Percentiles rank a stretch among this genome's conserved stretches.
phyloP scores from a whole-genome alignment of 2,329 filamentous ascomycete species.

The Alternaria novae-zelandiae region DNA sequence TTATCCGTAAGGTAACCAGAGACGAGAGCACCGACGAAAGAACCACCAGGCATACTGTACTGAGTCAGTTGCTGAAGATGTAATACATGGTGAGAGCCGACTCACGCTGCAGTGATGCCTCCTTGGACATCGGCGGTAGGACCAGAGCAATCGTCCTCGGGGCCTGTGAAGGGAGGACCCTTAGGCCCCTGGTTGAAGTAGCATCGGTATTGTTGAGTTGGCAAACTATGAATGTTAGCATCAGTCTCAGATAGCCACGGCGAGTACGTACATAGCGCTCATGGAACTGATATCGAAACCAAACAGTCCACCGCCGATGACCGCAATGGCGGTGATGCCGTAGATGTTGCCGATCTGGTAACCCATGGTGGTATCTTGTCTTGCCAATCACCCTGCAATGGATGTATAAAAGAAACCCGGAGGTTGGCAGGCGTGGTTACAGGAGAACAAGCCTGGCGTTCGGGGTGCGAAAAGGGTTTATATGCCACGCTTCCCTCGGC shows the following conservation, averaged over 20 bases:
- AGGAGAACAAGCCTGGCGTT: background rate
- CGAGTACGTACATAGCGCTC: slow-evolving; percentile 55
- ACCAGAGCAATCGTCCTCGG: slow-evolving; percentile 57
- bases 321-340: slow-evolving; percentile 63
- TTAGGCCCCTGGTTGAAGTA: slow-evolving; percentile 68
- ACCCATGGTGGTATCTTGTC: slow-evolving; percentile 22
- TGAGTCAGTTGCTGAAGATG: background rate
- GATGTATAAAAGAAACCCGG: slow-evolving; percentile 8
- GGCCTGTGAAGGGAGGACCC: slow-evolving; percentile 43
- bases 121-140: slow-evolving; percentile 64
- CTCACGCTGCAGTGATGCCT: slow-evolving; percentile 56
- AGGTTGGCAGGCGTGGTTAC: slow-evolving; percentile 4
- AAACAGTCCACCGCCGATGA: slow-evolving; percentile 72
- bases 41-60: slow-evolving; percentile 68
- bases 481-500: slow-evolving; percentile 14
- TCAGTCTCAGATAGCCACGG: background rate
- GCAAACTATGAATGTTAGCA: slow-evolving; percentile 57
- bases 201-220: slow-evolving; percentile 71
- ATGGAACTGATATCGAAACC: slow-evolving; percentile 82
- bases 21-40: slow-evolving; percentile 67
- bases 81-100: background rate
- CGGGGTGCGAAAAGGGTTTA: slow-evolving; percentile 18
- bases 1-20: slow-evolving; percentile 66
- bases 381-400: background rate
- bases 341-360: slow-evolving; percentile 63